These are phyloP conservation scores for Saturnispora quitensis DNA, from an alignment of 805 yeast genomes.

Conservation along the genomic window DNA sequence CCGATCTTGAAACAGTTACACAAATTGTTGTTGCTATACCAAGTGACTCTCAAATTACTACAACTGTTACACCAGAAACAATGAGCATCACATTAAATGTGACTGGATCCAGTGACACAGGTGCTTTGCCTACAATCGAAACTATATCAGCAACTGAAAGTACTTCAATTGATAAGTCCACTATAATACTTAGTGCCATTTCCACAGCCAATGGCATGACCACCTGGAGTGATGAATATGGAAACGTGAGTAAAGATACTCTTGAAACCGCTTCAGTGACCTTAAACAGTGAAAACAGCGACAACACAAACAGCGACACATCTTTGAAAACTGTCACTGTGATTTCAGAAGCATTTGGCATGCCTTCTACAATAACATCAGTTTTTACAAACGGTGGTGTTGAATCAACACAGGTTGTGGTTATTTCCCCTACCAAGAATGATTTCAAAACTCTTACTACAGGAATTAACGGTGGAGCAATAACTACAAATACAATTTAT, in stretches of 20 bases:
- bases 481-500: neutral
- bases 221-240: neutral
- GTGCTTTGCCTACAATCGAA: too few species aligned
- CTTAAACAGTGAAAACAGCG: neutral
- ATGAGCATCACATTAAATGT: too few species aligned
- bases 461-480: neutral
- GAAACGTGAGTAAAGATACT: neutral
- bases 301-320: neutral
- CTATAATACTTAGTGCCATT: too few species aligned
- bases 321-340: neutral
- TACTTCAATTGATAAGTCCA: too few species aligned
- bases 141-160: too few species aligned
- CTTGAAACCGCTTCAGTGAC: too few species aligned
- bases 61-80: too few species aligned
- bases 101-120: too few species aligned
- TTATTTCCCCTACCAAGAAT: neutral
- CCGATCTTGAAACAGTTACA: too few species aligned
- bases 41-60: too few species aligned
- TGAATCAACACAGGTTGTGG: neutral
- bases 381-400: neutral
- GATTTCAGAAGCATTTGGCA: neutral
- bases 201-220: neutral
- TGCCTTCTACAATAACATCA: neutral
- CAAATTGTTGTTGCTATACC: too few species aligned
- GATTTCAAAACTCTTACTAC: neutral